Evolutionary conservation across 306 rosid species (phyloP), one percentile per base, ranked within the genome.

Genomic region (Cicer judaicum): DNA sequence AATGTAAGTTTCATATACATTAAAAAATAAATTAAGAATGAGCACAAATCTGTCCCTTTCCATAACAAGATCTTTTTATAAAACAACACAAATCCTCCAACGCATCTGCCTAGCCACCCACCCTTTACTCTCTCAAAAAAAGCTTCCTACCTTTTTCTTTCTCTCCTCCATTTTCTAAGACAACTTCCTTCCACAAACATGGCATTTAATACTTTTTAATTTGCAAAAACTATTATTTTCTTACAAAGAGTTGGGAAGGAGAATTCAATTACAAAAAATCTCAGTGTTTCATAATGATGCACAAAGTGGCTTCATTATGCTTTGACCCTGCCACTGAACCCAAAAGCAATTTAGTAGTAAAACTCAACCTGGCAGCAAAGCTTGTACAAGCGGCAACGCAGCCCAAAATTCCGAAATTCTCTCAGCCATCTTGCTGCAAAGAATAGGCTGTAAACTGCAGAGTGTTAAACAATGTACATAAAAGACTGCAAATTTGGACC

Each of bases 401-500:
- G 85, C 84, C 96, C 93, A 89, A 74, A 93, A 85, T 77, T 91
- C 89, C 5, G 90, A 91, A 78, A 86, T 74, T 78, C 87, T 85
- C 87, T 79, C 93, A 18, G 97, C 92, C 86, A 93, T 79, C 89
- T 89, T 89, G 82, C 89, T 84, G 96, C 97, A 91, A 82, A 91
- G 86, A 69, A 68, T 81, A 76, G 97, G 96, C 98, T 93, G 96
- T 56, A 78, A 86, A 84, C 70, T 49, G 72, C 78, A 78, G 68
- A 43, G 56, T 50, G 64, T 84, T 63, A 85, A 84, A 77, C 65
- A 81, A 52, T 65, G 84, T 56, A 79, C 74, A 82, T 68, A 66
- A 70, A 62, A 70, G 21, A 67, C 76, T 61, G 72, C 70, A 79
- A 72, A 68, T 15, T 41, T 15, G 36, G 19, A 82, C 54, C 10